phyloP scores from a whole-genome alignment of 768 basidiomycete species.

The Rhodotorula paludigena region DNA sequence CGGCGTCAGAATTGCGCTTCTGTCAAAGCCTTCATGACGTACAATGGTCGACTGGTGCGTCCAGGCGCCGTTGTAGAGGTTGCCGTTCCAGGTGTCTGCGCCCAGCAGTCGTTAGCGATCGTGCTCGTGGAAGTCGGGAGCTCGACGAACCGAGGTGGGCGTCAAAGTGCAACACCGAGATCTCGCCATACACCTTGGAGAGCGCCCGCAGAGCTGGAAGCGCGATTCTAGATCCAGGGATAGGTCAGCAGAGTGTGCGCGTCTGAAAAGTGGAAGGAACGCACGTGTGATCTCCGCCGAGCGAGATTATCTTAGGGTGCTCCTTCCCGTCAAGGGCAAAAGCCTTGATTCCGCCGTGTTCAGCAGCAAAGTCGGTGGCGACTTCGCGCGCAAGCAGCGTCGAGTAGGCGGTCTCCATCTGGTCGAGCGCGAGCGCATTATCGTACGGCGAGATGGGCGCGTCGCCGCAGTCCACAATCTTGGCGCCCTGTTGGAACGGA shows the following conservation, averaged over 20 bases:
- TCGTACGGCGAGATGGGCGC: slow-evolving; percentile 77
- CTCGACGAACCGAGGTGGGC: slow-evolving; percentile 20
- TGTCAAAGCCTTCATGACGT: neutral
- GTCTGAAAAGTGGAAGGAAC: neutral
- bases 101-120: neutral
- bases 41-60: slow-evolving; percentile 18
- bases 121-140: neutral
- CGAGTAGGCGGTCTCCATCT: slow-evolving; percentile 79
- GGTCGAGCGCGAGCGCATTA: slow-evolving; percentile 73
- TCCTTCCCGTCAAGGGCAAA: slow-evolving; percentile 53
- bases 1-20: neutral
- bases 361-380: slow-evolving; percentile 46
- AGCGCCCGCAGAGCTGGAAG: slow-evolving; percentile 36
- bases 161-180: slow-evolving; percentile 37
- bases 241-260: neutral
- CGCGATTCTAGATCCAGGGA: slow-evolving; percentile 25
- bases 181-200: slow-evolving; percentile 33
- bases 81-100: slow-evolving; percentile 15
- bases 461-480: slow-evolving; percentile 72
- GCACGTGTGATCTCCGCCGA: slow-evolving; percentile 78
- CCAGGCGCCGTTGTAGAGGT: slow-evolving; percentile 13
- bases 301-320: slow-evolving; percentile 71
- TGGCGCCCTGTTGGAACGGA: slow-evolving; percentile 41
- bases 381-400: slow-evolving; percentile 61
- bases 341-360: slow-evolving; percentile 39